Conservation (phyloP, 495 filamentous ascomycete species). For the Aspergillus wentii region DNA sequence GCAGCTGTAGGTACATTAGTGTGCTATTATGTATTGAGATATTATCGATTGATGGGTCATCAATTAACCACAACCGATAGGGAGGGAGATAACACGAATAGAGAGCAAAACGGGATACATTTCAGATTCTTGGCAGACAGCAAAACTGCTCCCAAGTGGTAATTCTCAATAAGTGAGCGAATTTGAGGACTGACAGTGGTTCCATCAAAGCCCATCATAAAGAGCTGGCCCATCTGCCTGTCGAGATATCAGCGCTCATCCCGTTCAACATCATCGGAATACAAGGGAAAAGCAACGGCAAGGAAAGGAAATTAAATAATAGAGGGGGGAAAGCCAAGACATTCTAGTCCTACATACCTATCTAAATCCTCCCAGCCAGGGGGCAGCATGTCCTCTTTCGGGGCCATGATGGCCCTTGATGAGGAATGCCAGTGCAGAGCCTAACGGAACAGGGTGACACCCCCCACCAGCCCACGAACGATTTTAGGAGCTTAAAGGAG, state of each 20-base stretch:
- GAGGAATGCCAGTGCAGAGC: constrained; percentile 31
- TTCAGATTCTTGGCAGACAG: constrained; percentile 88
- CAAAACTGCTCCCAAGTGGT: constrained; percentile 79
- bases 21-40: neutral
- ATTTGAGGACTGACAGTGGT: constrained; percentile 84
- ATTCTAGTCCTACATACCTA: constrained; percentile 37
- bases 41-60: neutral
- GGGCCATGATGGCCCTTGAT: constrained; percentile 42
- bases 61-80: neutral
- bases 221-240: constrained; percentile 75
- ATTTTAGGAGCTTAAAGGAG: no score
- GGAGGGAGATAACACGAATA: constrained; percentile 4
- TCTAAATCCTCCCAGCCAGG: constrained; percentile 46
- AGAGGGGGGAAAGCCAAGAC: constrained; percentile 6
- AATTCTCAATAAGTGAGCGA: constrained; percentile 74
- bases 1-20: constrained; percentile 54
- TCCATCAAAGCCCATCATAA: constrained; percentile 95
- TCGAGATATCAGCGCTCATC: constrained; percentile 29
- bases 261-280: no score
- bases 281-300: no score
- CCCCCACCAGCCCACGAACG: no score
- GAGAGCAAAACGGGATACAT: constrained; percentile 47
- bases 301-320: no score
- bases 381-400: constrained; percentile 45
- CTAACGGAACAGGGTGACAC: constrained; percentile 6